Evolutionary conservation across 352 stramenopile genomes (phyloP), one percentile per base, ranked within the genome.

Genomic region (Plasmopara muralis): DNA sequence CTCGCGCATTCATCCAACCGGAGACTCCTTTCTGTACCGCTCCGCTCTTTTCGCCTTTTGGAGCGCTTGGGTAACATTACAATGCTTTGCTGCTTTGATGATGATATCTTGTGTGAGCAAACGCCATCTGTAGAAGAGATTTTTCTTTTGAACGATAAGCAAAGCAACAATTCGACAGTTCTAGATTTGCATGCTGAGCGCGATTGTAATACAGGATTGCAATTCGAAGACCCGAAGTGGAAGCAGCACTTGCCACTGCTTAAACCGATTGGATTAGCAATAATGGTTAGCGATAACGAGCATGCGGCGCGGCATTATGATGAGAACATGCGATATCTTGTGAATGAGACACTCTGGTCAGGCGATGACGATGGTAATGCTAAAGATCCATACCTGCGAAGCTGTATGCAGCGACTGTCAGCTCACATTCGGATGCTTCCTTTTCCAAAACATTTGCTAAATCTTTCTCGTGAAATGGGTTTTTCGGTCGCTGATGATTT

Each of bases 211-310:
- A 94, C 83, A 7, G 81, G 81, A 16, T 53, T 92, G 16, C 88
- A 89, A 59, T 94, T 94, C 47, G 83, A 94, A 61, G 80, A 94
- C 29, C 83, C 83, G 18, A 89, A 88, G 54, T 94, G 83, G 83
- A 74, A 73, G 39, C 69, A 87, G 25, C 69, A 94, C 50, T 60
- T 94, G 14, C 38, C 79, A 31, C 89, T 74, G 9, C 74, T 94
- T 9, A 94, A 94, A 30, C 81, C 83, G 0, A 73, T 94, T 14
- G 83, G 81, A 7, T 70, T 94, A 12, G 69, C 73, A 4, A 92
- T 92, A 25, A 64, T 94, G 53, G 66, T 92, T 2, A 91, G 91
- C 48, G 80, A 94, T 43, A 57, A 78, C 4, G 78, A 89, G 56
- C 72, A 93, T 41, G 74, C 80, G 13, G 74, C 66, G 4, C 60